Conservation (phyloP, 2,329 filamentous ascomycete genomes). For the Alternaria rosae region DNA sequence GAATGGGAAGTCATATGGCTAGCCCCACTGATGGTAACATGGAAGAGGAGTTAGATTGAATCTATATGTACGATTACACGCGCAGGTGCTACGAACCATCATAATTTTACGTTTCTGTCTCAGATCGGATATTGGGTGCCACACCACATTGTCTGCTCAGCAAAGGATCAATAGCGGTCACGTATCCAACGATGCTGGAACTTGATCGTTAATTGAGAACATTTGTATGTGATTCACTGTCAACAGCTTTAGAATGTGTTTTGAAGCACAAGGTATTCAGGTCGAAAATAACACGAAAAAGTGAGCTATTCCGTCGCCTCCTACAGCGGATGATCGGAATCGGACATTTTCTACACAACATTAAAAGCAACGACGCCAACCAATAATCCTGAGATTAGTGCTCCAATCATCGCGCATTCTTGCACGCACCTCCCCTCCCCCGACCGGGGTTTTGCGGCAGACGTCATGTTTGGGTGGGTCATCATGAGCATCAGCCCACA, state of each 20-base stretch:
- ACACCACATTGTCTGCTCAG: neutral
- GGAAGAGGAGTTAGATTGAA: neutral
- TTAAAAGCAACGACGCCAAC: neutral
- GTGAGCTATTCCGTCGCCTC: neutral
- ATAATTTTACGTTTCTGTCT: neutral
- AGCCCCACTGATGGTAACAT: neutral
- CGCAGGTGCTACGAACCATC: neutral
- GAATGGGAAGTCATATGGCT: neutral
- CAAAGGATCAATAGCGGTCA: no score
- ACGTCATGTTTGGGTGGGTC: constrained; percentile 26
- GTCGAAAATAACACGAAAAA: neutral
- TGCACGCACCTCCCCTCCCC: constrained; percentile 4
- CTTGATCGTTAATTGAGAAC: neutral
- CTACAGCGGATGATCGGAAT: neutral
- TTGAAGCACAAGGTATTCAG: neutral
- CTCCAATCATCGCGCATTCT: neutral
- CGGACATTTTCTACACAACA: neutral
- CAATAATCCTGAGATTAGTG: neutral
- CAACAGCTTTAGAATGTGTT: accelerated
- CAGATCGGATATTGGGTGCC: neutral
- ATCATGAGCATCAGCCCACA: constrained; percentile 19
- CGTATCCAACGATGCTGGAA: no score
- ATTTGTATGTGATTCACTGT: neutral
- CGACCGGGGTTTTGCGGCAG: constrained; percentile 20
- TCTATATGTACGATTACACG: neutral